Evolutionary conservation across 140 eudicot species (phyloP), one percentile per base, ranked within the genome.

Genomic region (Ambrosia hybrid): DNA sequence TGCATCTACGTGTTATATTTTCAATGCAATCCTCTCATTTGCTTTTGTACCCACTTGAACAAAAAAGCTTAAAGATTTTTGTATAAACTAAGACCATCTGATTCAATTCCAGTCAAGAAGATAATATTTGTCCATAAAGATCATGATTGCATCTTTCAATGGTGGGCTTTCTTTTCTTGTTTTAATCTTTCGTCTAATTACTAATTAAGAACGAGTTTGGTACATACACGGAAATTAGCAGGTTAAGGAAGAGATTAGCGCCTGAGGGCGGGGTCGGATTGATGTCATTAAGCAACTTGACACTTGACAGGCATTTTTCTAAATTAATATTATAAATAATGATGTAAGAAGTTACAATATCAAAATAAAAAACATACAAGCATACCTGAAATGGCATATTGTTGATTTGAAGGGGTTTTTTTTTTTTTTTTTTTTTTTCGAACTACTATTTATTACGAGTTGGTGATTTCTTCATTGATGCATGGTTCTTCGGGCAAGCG

Each of bases 401-500:
- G 65, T 38, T 26, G 51, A 61, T 51, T 49, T 4, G 14, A 38
- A 36, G 4, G 30, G 12, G n/a, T n/a, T n/a, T n/a, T n/a, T n/a
- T n/a, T n/a, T 34, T 46, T 65, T 30, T 12, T 26, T 52, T 11
- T 21, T 17, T 43, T 43, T 43, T 7, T 43, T 6, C 9, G 5
- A 43, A 9, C 11, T 43, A 43, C 11, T 34, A 68, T 69, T 62
- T 34, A 68, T 69, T 62, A 59, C 73, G 55, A 37, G 71, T 36
- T 43, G 0, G 73, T 48, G 68, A 64, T 70, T 41, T 77, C 86
- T 64, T 76, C 88, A 68, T 4, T 41, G 62, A 78, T 21, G 69
- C 99, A 86, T 60, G 96, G 80, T 86, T 95, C 99, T 81, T 86
- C 89, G 2, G 99, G 99, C 60, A 95, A 84, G 73, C 78, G 81